Conservation (phyloP, 345 rosid genomes). For the Ceriops decandra region DNA sequence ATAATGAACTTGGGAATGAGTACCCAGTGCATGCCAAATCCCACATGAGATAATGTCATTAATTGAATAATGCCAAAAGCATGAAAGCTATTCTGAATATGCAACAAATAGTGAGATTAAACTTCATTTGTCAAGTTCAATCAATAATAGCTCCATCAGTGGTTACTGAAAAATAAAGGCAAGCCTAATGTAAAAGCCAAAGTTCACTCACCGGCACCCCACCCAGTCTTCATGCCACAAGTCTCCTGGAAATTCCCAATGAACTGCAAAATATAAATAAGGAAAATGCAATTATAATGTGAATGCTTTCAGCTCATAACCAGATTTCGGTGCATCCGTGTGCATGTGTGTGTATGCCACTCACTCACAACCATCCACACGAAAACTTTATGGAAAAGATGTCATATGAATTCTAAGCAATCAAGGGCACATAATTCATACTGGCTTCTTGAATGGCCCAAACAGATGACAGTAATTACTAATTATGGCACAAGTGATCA, state of each 20-base stretch:
- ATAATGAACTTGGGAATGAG: neutral
- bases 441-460: no score
- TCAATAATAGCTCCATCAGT: conserved; percentile 3
- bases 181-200: neutral
- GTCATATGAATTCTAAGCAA: no score
- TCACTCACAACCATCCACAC: no score
- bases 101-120: neutral
- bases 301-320: no score
- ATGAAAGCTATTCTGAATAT: neutral
- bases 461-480: no score
- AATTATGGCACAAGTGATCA: no score
- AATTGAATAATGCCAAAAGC: neutral
- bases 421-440: no score
- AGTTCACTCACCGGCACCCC: conserved; percentile 72
- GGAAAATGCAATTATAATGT: neutral
- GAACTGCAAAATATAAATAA: conserved; percentile 50
- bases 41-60: neutral
- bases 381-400: no score
- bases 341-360: no score
- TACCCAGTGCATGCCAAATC: no score
- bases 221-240: conserved; percentile 72
- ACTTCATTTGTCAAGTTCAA: neutral
- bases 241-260: conserved; percentile 83
- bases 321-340: no score
- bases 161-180: neutral